These are phyloP conservation scores for Aspergillus hortae DNA, from an alignment of 2,329 filamentous ascomycete species.

Conservation along the genomic window DNA sequence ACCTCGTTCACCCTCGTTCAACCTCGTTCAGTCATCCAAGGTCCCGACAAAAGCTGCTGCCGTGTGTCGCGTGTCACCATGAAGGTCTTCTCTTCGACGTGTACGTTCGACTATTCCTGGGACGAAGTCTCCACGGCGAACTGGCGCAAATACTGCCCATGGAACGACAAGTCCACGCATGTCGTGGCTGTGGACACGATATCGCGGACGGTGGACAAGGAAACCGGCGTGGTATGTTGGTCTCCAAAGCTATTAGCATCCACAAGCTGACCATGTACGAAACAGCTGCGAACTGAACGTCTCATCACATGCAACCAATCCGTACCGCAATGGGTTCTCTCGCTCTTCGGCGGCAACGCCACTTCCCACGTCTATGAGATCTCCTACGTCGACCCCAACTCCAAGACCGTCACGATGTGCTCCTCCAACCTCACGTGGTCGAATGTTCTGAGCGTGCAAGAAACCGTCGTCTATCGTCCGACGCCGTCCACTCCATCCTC, in stretches of 20 bases:
- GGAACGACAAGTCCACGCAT: slow-evolving; percentile 98
- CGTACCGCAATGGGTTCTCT: slow-evolving; percentile 58
- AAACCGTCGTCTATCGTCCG: slow-evolving; percentile 86
- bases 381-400: slow-evolving; percentile 81
- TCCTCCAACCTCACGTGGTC: slow-evolving; percentile 91
- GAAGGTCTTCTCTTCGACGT: slow-evolving; percentile 91
- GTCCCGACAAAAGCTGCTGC: slow-evolving; percentile 1
- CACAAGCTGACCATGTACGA: slow-evolving; percentile 8
- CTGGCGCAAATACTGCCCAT: slow-evolving; percentile 98
- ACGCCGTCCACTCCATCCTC: slow-evolving; percentile 44
- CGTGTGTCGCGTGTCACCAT: slow-evolving; percentile 48
- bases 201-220: slow-evolving; percentile 63
- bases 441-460: slow-evolving; percentile 85
- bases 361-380: slow-evolving; percentile 91
- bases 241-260: not conserved
- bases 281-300: slow-evolving; percentile 66
- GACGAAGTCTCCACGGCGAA: slow-evolving; percentile 96
- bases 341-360: slow-evolving; percentile 73
- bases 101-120: slow-evolving; percentile 97
- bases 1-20: not conserved
- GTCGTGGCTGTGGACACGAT: slow-evolving; percentile 94
- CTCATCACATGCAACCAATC: slow-evolving; percentile 52
- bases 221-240: slow-evolving; percentile 62
- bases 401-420: slow-evolving; percentile 92
- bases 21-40: not conserved